Conservation (phyloP, 495 filamentous ascomycete genomes). For the Thozetella sp. region DNA sequence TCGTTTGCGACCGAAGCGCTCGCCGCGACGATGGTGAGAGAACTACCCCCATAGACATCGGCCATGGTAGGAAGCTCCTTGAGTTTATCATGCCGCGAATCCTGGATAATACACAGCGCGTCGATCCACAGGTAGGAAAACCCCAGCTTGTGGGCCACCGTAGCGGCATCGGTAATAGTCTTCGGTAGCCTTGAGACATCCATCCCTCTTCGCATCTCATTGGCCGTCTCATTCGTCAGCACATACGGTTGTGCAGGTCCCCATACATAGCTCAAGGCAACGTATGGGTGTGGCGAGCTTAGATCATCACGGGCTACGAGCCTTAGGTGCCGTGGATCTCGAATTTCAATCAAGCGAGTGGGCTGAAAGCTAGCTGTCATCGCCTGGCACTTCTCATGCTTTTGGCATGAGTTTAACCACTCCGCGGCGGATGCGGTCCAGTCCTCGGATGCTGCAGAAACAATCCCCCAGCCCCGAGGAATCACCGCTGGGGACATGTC, state of each 20-base stretch:
- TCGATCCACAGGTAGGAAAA: conserved; percentile 27
- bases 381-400: background rate
- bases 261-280: conserved; percentile 10
- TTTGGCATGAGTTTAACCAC: background rate
- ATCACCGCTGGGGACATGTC: too few species aligned
- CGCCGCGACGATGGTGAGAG: conserved; percentile 18
- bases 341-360: conserved; percentile 3
- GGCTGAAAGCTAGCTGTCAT: background rate
- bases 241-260: conserved; percentile 2
- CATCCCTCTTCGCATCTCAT: conserved; percentile 2
- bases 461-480: background rate
- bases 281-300: background rate
- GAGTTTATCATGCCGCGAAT: conserved; percentile 20
- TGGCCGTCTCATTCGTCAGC: conserved; percentile 8
- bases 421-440: background rate
- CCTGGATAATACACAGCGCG: conserved; percentile 28
- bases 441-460: background rate
- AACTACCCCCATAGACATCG: conserved; percentile 16
- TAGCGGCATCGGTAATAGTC: conserved; percentile 21
- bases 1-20: conserved; percentile 8
- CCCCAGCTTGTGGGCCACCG: conserved; percentile 12
- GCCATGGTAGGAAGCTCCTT: conserved; percentile 18
- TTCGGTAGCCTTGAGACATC: conserved; percentile 9
- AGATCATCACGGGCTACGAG: background rate
- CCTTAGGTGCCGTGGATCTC: background rate